These are phyloP conservation scores for Sporothrix phasma DNA, from an alignment of 2,329 filamentous ascomycete genomes.

Conservation along the genomic window DNA sequence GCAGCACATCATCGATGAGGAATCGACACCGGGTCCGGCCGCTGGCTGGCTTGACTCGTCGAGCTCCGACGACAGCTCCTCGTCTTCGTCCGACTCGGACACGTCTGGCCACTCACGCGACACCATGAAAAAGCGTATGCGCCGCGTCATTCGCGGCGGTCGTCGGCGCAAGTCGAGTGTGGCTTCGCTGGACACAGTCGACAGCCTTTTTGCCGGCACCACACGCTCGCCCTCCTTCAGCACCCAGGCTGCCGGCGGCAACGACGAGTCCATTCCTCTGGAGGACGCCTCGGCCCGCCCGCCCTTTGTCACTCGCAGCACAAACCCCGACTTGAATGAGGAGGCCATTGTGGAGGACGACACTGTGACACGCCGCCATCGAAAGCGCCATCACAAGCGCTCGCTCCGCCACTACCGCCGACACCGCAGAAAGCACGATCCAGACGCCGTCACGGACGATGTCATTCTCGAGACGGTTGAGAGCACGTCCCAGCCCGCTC, in stretches of 20 bases:
- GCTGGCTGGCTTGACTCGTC: slow-evolving; percentile 73
- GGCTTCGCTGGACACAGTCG: slow-evolving; percentile 45
- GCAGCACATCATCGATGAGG: slow-evolving; percentile 85
- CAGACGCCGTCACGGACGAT: slow-evolving; percentile 21
- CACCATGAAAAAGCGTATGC: slow-evolving; percentile 55
- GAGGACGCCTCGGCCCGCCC: slow-evolving; percentile 32
- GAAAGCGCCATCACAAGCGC: slow-evolving; percentile 30
- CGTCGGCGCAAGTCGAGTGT: slow-evolving; percentile 52
- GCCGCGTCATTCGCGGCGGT: slow-evolving; percentile 38
- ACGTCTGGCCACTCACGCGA: slow-evolving; percentile 35
- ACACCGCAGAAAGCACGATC: slow-evolving; percentile 34
- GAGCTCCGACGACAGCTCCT: slow-evolving; percentile 19
- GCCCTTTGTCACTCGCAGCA: slow-evolving; percentile 27
- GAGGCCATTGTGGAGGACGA: slow-evolving; percentile 40
- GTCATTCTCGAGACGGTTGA: slow-evolving; percentile 26
- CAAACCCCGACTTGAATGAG: slow-evolving; percentile 32
- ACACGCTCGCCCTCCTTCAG: slow-evolving; percentile 35
- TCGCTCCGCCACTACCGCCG: slow-evolving; percentile 32
- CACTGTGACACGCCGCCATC: slow-evolving; percentile 26
- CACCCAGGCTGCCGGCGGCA: slow-evolving; percentile 26
- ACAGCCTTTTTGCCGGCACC: slow-evolving; percentile 20
- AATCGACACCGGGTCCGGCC: slow-evolving; percentile 74
- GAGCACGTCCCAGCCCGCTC: background rate
- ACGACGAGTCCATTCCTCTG: slow-evolving; percentile 28
- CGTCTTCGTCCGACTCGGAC: slow-evolving; percentile 49